phyloP scores from a whole-genome alignment of 257 asterid genomes.

The Verbena officinalis region DNA sequence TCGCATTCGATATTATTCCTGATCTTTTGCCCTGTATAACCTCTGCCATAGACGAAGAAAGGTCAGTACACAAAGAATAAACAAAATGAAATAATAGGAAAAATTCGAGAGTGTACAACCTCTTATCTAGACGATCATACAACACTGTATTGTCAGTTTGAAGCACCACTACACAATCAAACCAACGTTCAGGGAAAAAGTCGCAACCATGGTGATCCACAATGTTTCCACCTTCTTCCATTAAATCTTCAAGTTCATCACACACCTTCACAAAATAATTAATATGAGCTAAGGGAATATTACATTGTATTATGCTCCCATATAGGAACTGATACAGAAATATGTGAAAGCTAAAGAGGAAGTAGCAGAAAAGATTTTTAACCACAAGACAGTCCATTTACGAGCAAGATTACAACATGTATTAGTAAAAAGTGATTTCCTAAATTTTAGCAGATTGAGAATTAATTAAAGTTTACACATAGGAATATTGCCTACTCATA shows the following conservation, averaged over 20 bases:
- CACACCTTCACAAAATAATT: slow-evolving; percentile 53
- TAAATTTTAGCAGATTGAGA: not conserved
- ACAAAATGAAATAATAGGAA: not conserved
- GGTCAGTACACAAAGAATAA: not conserved
- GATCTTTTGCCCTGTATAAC: slow-evolving; percentile 81
- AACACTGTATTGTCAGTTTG: slow-evolving; percentile 73
- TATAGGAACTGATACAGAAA: not conserved
- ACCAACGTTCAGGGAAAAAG: slow-evolving; percentile 97
- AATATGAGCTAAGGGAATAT: not conserved
- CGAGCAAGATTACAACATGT: not conserved
- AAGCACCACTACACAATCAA: slow-evolving; percentile 77
- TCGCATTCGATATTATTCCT: slow-evolving; percentile 85
- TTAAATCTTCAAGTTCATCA: slow-evolving; percentile 92
- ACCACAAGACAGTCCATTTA: not conserved
- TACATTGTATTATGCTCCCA: not conserved
- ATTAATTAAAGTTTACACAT: not conserved
- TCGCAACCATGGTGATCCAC: slow-evolving; percentile 97
- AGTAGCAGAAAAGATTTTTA: not conserved
- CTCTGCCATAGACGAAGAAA: slow-evolving; percentile 45
- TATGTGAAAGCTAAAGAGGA: not conserved
- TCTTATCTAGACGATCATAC: slow-evolving; percentile 75
- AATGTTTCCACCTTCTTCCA: slow-evolving; percentile 94
- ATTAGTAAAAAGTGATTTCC: not conserved
- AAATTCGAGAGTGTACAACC: slow-evolving; percentile 39
- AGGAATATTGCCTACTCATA: not conserved